Conservation (phyloP, 441 rosid species). For the Aleurites moluccanus region DNA sequence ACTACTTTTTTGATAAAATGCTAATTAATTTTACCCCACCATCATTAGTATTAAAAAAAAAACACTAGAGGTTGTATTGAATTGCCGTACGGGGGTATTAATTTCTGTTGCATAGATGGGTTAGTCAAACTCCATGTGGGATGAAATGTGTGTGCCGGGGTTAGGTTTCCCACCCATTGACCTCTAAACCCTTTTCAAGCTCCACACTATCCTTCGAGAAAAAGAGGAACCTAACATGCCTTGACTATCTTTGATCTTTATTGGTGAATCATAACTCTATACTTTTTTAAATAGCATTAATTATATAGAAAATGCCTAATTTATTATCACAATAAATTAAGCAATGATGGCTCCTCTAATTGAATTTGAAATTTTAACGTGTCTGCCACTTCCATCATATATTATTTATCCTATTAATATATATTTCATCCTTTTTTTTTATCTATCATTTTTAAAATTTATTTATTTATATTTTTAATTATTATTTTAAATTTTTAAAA, state of each 20-base stretch:
- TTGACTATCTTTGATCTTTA: not conserved
- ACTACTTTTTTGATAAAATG: not conserved
- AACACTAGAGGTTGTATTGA: not conserved
- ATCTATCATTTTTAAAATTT: no score
- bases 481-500: no score
- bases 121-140: conserved; percentile 20
- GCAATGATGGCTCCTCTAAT: not conserved
- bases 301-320: not conserved
- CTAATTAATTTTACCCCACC: not conserved
- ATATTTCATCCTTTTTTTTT: no score
- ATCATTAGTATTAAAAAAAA: not conserved
- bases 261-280: not conserved
- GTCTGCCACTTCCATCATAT: not conserved
- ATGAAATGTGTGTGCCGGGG: conserved; percentile 4
- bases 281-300: not conserved
- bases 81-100: not conserved
- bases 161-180: conserved; percentile 31
- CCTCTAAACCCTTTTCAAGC: conserved; percentile 19
- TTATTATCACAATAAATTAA: no score
- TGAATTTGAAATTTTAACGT: not conserved
- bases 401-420: not conserved
- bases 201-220: not conserved
- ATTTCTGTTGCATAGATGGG: not conserved
- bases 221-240: not conserved
- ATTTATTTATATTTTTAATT: no score